These are phyloP conservation scores for Leccinum angustisporum DNA, from an alignment of 1,284 basidiomycete species.

Conservation along the genomic window DNA sequence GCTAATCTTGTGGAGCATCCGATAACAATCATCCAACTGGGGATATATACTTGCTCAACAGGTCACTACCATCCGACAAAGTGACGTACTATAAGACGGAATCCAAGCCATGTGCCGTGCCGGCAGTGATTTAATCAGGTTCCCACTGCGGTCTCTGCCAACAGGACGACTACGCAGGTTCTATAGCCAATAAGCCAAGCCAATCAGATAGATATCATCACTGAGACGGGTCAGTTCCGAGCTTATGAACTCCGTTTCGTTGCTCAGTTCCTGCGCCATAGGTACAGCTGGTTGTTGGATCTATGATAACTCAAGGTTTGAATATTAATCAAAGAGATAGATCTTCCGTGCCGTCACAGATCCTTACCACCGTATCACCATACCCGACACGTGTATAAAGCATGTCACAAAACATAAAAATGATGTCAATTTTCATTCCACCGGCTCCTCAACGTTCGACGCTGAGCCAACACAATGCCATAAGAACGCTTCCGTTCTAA, in stretches of 20 bases:
- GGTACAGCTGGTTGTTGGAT: neutral
- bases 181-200: neutral
- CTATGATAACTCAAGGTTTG: neutral
- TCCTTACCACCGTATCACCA: neutral
- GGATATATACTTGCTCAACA: neutral
- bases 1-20: constrained; percentile 4
- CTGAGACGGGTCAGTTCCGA: neutral
- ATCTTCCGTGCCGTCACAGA: neutral
- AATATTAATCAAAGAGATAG: neutral
- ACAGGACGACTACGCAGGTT: neutral
- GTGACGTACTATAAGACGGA: neutral
- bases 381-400: constrained; percentile 13
- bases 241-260: neutral
- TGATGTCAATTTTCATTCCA: constrained; percentile 4
- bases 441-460: neutral
- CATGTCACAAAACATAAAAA: constrained; percentile 9
- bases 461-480: neutral
- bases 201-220: neutral
- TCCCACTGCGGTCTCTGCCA: neutral
- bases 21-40: constrained; percentile 5
- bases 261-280: neutral
- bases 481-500: neutral
- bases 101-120: neutral
- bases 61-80: neutral
- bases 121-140: neutral